Percentiles rank a stretch among this genome's conserved stretches.
These are phyloP conservation scores for Simplicillium sp. DNA, from an alignment of 2,329 filamentous ascomycete genomes.

Conservation along the genomic window DNA sequence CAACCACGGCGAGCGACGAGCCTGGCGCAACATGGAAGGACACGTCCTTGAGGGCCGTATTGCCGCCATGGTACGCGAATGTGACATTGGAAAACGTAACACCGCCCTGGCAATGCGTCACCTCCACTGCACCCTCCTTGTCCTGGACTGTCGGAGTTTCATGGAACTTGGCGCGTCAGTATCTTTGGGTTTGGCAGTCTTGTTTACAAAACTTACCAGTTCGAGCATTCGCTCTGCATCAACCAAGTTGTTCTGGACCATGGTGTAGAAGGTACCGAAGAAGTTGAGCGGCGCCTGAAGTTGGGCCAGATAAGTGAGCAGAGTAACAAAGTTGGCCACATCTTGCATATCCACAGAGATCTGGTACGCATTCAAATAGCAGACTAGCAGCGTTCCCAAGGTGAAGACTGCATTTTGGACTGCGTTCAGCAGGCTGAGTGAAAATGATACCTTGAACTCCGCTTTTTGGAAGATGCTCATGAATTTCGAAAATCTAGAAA, in stretches of 20 bases:
- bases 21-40: constrained; percentile 71
- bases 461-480: constrained; percentile 27
- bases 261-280: constrained; percentile 82
- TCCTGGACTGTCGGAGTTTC: too few relatives aligned
- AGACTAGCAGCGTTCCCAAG: constrained; percentile 55
- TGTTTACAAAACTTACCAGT: constrained; percentile 78
- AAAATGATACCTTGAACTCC: not conserved
- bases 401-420: constrained; percentile 64
- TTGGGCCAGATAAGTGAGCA: constrained; percentile 63
- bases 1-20: constrained; percentile 81
- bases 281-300: constrained; percentile 66
- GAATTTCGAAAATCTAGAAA: constrained; percentile 44
- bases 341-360: constrained; percentile 50
- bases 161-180: too few relatives aligned
- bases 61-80: not conserved
- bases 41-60: constrained; percentile 47
- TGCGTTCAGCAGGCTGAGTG: not conserved
- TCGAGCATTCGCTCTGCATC: constrained; percentile 84
- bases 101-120: not conserved
- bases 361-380: constrained; percentile 61
- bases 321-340: constrained; percentile 56
- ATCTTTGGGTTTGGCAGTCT: constrained; percentile 48
- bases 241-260: constrained; percentile 85
- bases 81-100: not conserved
- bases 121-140: too few relatives aligned